Evolutionary conservation across 352 stramenopile genomes (phyloP), one percentile per base, ranked within the genome.

Genomic region (Phytophthora crassamura): DNA sequence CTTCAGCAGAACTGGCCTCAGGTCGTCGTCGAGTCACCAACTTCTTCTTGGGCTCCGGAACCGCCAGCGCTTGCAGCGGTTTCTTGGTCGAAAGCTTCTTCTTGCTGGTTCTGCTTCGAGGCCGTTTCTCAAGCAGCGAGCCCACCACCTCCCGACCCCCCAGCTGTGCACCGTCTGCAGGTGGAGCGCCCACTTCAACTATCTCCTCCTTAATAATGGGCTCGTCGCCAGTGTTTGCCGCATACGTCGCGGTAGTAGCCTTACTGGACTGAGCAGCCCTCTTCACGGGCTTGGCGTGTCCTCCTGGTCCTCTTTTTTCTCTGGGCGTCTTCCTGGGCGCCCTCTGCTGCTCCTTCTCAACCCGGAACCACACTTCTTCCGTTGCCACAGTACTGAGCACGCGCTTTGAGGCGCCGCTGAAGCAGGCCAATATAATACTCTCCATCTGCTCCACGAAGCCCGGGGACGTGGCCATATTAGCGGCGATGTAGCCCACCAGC

Each of bases 391-490:
- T 69, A 30, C 63, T 67, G 6, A 91, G 57, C 60, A 90, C 78
- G 25, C 65, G 65, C 62, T 80, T 72, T 0, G 80, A 75, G 18
- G 80, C 78, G 32, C 77, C 74, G 39, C 80, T 89, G 62, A 86
- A 77, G 49, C 78, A 89, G 14, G 82, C 80, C 25, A 89, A 67
- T 42, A 91, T 89, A 45, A 91, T 77, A 46, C 82, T 77, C 36
- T 90, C 82, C 82, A 91, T 91, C 52, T 91, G 80, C 51, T 84
- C 57, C 32, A 63, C 54, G 53, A 90, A 90, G 48, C 74, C 77
- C 8, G 64, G 67, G 25, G 77, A 87, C 41, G 78, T 90, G 40
- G 49, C 56, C 78, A 90, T 87, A 59, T 87, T 85, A 3, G 47
- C 62, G n/a, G 59, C 53, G 55, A 90, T 90, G 56, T 85, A 90